Conservation (phyloP, 2,329 filamentous ascomycete genomes). For the Fusarium redolens region DNA sequence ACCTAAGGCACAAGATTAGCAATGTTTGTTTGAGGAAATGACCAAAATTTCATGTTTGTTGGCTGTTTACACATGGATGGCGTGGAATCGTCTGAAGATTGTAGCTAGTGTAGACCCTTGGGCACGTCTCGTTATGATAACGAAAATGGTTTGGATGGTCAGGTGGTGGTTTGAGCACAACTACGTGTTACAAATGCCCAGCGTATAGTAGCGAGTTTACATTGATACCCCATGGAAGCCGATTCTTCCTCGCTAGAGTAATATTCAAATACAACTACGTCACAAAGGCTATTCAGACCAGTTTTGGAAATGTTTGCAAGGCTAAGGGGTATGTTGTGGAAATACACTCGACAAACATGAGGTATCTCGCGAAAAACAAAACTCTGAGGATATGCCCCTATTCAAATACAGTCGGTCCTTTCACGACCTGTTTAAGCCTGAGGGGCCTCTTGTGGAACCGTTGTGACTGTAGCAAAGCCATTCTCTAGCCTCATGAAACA, state of each 20-base stretch:
- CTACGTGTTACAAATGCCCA: slow-evolving; percentile 8
- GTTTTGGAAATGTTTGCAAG: not conserved
- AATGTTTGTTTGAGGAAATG: not conserved
- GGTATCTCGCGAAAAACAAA: not conserved
- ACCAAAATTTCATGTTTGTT: not conserved
- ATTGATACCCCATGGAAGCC: slow-evolving; percentile 38
- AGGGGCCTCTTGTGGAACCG: slow-evolving; percentile 22
- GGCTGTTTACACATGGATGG: not conserved
- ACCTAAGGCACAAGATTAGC: slow-evolving; percentile 46
- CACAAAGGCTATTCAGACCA: too few relatives aligned
- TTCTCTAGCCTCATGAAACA: slow-evolving; percentile 21
- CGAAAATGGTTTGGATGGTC: slow-evolving; percentile 3
- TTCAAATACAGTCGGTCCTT: slow-evolving; percentile 25
- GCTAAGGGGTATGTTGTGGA: not conserved
- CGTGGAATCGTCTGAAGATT: not conserved
- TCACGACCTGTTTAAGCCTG: not conserved
- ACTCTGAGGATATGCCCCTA: not conserved
- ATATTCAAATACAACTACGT: not conserved
- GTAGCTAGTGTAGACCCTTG: not conserved
- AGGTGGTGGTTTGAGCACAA: not conserved
- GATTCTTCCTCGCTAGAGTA: slow-evolving; percentile 2
- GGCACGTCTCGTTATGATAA: slow-evolving; percentile 32
- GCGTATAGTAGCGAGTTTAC: slow-evolving; percentile 1
- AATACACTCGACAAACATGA: not conserved
- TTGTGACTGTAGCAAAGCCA: not conserved